A percentile compares a stretch with the other conserved stretches of the same genome.
Evolutionary conservation across 495 filamentous ascomycete species (phyloP).

Genomic region (Annulohypoxylon stygium): DNA sequence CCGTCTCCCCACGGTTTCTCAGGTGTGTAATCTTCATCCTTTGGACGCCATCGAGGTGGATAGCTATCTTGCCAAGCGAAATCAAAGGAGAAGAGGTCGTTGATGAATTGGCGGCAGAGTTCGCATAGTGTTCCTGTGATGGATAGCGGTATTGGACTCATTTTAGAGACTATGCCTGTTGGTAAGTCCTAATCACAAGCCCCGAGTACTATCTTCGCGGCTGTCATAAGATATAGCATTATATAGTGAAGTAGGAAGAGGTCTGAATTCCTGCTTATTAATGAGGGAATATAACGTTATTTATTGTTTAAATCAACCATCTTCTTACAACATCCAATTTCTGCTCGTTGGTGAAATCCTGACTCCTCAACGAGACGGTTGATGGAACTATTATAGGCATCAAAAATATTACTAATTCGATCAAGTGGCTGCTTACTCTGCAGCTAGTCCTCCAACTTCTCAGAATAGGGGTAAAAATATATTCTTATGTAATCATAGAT

Average conservation of each 20-base stretch:
- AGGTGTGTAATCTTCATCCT: constrained; percentile 4
- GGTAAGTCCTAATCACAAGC: background rate
- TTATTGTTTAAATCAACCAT: too few relatives aligned
- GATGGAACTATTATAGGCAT: background rate
- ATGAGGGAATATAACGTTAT: too few relatives aligned
- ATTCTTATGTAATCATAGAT: background rate
- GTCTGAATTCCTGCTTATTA: too few relatives aligned
- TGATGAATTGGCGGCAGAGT: constrained; percentile 36
- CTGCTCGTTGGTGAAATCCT: background rate
- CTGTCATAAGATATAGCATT: background rate
- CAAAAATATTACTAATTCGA: background rate
- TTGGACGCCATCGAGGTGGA: constrained; percentile 21
- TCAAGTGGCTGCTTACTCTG: constrained; percentile 1
- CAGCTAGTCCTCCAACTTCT: background rate
- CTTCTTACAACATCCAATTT: too few relatives aligned
- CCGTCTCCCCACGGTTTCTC: constrained; percentile 27
- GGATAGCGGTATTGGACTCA: constrained; percentile 8
- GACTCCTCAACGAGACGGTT: background rate
- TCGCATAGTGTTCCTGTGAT: constrained; percentile 33
- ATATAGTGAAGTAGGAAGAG: background rate
- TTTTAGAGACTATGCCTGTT: background rate
- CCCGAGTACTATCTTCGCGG: background rate
- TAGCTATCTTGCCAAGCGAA: constrained; percentile 22
- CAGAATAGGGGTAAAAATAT: background rate
- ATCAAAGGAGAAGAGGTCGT: constrained; percentile 30